Base-by-base conservation (phyloP, 768 basidiomycete genomes). In the Lentinula raphanica region DNA sequence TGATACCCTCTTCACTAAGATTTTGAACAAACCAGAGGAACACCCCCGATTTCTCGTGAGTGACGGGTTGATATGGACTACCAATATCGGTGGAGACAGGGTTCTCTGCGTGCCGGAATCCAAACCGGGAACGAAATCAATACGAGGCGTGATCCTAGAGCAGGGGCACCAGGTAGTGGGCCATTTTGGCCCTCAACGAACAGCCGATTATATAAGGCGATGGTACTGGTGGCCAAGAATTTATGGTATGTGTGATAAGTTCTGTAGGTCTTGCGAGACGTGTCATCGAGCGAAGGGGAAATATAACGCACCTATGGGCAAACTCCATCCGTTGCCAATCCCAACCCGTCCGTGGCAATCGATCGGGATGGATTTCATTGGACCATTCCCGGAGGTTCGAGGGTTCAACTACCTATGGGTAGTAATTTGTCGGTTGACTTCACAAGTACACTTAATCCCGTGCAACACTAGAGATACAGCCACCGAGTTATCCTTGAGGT, bases 101-200 rank as follows among this genome's bases (percentile, higher is more conserved):
- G 59, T 60, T 17, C 21, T 60, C 1, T 32, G 51, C 25, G 25
- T 59, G 7, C 59, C 59, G 1, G 36, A 25, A 28, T 21, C 21
- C 8, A 15, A n/a, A 12, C 13, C 32, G 25, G 54, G 46, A 3
- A 38, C 32, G 19, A 23, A 40, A 58, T 58, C 56, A 5, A 3
- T 60, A 12, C 29, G 54, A 8, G 59, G 59, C 8, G 36, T 66
- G 6, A 54, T 71, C 3, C 59, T 58, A 0, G 46, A 60, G 21
- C 36, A 64, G 7, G 69, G 63, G 0, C 71, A 72, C 49, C 29
- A 21, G 0, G 53, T 58, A 0, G 56, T 72, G 0, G 71, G 69
- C 0, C 71, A 72, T 31, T 60, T 69, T 13, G 67, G 68, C 0
- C 2, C 51, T 0, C 57, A 62, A 8, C 59, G 63, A 57, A 53